Percentiles rank a stretch among this genome's conserved stretches.
phyloP scores from a whole-genome alignment of 768 basidiomycete species.

The Cystofilobasidium capitatum region DNA sequence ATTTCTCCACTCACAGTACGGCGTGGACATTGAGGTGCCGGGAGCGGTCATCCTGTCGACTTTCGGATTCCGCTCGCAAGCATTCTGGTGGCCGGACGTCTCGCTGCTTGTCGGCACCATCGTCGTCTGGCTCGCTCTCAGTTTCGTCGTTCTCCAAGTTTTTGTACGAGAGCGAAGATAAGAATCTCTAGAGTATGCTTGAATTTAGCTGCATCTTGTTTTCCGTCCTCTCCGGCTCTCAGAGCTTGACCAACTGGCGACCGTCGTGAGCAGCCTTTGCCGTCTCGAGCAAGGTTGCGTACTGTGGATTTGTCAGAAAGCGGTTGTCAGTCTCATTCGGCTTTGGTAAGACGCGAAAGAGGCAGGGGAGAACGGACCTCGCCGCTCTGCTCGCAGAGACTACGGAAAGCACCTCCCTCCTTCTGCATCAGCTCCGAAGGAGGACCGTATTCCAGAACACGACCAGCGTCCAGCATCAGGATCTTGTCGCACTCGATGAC shows the following conservation, averaged over 20 bases:
- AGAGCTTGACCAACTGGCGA: neutral
- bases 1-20: constrained; percentile 52
- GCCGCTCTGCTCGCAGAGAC: constrained; percentile 17
- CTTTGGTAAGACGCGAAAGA: neutral
- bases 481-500: constrained; percentile 36
- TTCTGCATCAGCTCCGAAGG: constrained; percentile 9
- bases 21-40: constrained; percentile 91
- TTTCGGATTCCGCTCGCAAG: constrained; percentile 79
- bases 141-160: constrained; percentile 71
- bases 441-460: constrained; percentile 10
- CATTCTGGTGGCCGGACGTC: constrained; percentile 99
- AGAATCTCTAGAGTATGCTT: no score
- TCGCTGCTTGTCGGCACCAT: constrained; percentile 78
- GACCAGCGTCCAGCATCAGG: constrained; percentile 34
- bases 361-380: constrained; percentile 2
- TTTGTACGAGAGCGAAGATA: constrained; percentile 73
- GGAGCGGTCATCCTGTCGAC: constrained; percentile 89
- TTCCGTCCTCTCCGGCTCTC: no score
- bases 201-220: no score
- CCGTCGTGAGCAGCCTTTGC: neutral
- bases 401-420: constrained; percentile 9
- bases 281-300: neutral
- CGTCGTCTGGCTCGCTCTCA: constrained; percentile 60
- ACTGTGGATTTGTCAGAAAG: neutral
- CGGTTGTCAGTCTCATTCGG: neutral